Evolutionary conservation across 2,329 filamentous ascomycete species (phyloP), one percentile per base, ranked within the genome.

Genomic region (Aureobasidium lini): DNA sequence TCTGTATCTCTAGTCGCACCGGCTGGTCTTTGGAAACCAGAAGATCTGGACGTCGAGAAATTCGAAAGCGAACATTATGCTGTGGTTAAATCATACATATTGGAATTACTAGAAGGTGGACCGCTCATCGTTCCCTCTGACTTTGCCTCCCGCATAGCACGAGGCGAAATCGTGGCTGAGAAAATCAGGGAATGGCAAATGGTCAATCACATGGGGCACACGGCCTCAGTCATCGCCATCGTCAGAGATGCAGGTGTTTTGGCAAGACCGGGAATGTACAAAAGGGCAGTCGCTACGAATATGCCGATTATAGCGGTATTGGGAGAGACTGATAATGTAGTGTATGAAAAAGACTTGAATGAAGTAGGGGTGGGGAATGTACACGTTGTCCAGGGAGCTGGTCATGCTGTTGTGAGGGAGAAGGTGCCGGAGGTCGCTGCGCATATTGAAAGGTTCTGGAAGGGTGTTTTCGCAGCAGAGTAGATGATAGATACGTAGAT

Each of bases 131-230:
- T 79, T 0, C 76, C 75, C 0, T 43, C 31, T 0, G 76, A 77
- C 48, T 82, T 79, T 79, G 64, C 72, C 62, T 69, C 77, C 44
- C 71, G 72, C 16, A 72, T 79, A 4, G 60, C 28, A 0, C 64
- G 62, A 0, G 77, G 77, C 0, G 73, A 79, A 42, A 66, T 82
- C 0, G 78, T 81, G 1, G 75, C 78, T 0, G 71, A 77, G 60
- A 78, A 77, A 0, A 64, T 82, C 1, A 66, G 71, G n/a, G 72
- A 73, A 0, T 82, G 80, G 80, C 70, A 81, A 64, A 71, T 75
- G 65, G 66, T 63, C 9, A 65, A 77, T 6, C 80, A 83, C 63
- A 23, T 62, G 1, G 79, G 79, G 0, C 78, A 82, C 62, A 18
- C 62, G 3, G 74, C 75, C 0, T 77, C 74, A 36, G 76, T 82